phyloP scores from a whole-genome alignment of 805 yeast species.

The Zygoascus tannicola region DNA sequence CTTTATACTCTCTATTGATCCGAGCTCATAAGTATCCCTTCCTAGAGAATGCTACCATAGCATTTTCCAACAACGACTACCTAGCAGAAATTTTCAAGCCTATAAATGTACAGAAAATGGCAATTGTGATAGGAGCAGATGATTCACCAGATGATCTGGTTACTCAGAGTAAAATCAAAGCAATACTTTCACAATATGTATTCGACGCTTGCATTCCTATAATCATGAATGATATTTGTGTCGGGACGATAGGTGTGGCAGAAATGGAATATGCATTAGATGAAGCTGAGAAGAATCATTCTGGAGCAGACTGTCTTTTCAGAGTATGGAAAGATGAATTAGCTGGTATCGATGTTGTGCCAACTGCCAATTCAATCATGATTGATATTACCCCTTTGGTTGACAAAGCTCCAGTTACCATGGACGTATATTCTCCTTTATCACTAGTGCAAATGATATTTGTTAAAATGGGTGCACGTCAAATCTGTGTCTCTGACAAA shows the following conservation, averaged over 20 bases:
- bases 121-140: neutral
- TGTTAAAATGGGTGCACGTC: conserved; percentile 42
- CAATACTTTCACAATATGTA: conserved; percentile 31
- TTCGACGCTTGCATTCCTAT: conserved; percentile 48
- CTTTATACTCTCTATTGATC: conserved; percentile 42
- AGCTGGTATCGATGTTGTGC: neutral
- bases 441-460: conserved; percentile 44
- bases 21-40: conserved; percentile 45
- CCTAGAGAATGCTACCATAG: conserved; percentile 31
- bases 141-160: neutral
- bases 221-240: conserved; percentile 29
- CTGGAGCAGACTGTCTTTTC: neutral
- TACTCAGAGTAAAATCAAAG: conserved; percentile 21
- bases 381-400: conserved; percentile 36
- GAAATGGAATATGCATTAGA: conserved; percentile 46
- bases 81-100: neutral
- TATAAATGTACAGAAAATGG: neutral
- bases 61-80: neutral
- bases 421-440: conserved; percentile 40
- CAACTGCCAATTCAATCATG: neutral
- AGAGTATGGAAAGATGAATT: conserved; percentile 2
- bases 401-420: conserved; percentile 39
- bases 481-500: conserved; percentile 37
- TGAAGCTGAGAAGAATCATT: conserved; percentile 1
- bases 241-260: conserved; percentile 42